Base-by-base conservation (phyloP, 164 flowering plant species). In the Annona squamosa region DNA sequence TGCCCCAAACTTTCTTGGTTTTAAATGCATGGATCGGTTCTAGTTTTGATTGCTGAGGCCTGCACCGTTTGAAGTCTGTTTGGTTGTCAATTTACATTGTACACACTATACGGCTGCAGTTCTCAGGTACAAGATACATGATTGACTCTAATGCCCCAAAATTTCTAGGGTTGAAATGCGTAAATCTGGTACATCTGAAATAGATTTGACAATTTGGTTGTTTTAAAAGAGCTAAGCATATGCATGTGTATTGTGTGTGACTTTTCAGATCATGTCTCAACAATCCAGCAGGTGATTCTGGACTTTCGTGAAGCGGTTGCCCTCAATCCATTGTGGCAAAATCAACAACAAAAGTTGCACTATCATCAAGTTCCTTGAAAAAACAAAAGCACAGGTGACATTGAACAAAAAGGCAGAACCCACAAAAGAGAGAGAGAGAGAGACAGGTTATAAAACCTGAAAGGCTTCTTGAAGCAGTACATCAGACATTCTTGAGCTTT, bases 401-500 rank as follows among this genome's bases (percentile, higher is more conserved):
- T 3, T 16, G 47, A 69, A 45, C 2, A 19, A 16, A 43, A 43
- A 62, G 17, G 19, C n/a, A 67, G 43, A 67, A 17, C 44, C 2
- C 0, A 41, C 63, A 65, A 68, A 48, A 72, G 68, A 46, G 62
- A 63, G 65, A 71, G 67, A 72, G 74, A 43, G 10, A 13, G 44
- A 41, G 46, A 4, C 6, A 43, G 68, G 46, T 26, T 71, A 46
- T 72, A 72, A 77, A 79, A 84, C 86, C 82, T 76, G 81, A 69
- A 68, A 69, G 63, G 63, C 16, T 9, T 17, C 65, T 64, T 75
- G 57, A 48, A 48, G 72, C 52, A 26, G 64, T 48, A 6, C 26
- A 42, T 88, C 86, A 92, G 37, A 91, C 94, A 76, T 91, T 92
- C 83, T 89, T 89, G 83, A 81, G 75, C 86, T 91, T 91, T 86